phyloP scores from a whole-genome alignment of 2,329 filamentous ascomycete genomes.

The Scolecobasidium constrictum region DNA sequence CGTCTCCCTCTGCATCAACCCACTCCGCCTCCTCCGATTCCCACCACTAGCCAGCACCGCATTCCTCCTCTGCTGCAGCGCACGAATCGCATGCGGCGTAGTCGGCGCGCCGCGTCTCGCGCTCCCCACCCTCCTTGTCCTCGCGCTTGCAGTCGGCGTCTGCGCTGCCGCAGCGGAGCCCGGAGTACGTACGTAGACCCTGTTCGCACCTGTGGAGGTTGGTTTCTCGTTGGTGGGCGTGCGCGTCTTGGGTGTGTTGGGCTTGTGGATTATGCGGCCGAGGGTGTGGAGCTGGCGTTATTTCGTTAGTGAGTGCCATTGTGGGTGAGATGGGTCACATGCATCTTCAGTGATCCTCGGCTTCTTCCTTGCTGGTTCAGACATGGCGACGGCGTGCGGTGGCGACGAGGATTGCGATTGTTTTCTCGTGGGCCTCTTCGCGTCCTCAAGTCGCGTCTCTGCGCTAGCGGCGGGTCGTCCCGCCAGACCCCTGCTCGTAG shows the following conservation, averaged over 20 bases:
- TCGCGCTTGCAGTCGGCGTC: background rate
- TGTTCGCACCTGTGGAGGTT: conserved; percentile 2
- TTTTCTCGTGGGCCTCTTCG: background rate
- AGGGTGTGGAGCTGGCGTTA: conserved; percentile 4
- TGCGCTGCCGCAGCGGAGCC: conserved; percentile 2
- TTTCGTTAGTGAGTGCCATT: background rate
- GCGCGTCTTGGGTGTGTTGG: conserved; percentile 5
- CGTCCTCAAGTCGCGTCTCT: background rate
- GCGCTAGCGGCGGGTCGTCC: background rate
- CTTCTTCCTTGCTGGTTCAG: conserved; percentile 5
- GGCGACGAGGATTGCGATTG: background rate
- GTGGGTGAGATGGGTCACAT: background rate
- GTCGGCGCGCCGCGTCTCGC: conserved; percentile 26
- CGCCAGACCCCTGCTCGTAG: background rate
- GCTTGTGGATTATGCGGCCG: conserved; percentile 1
- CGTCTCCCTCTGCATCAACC: conserved; percentile 40
- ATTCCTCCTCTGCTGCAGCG: conserved; percentile 39
- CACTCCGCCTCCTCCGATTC: conserved; percentile 36
- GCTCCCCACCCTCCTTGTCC: conserved; percentile 1
- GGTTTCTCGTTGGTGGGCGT: background rate
- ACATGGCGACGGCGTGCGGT: conserved; percentile 1
- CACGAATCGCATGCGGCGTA: conserved; percentile 44
- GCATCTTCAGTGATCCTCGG: conserved; percentile 8
- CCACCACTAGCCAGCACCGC: conserved; percentile 40
- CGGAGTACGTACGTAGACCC: conserved; percentile 4